These are phyloP conservation scores for Cantharellus cinnabarinus DNA, from an alignment of 768 basidiomycete genomes.

Conservation along the genomic window DNA sequence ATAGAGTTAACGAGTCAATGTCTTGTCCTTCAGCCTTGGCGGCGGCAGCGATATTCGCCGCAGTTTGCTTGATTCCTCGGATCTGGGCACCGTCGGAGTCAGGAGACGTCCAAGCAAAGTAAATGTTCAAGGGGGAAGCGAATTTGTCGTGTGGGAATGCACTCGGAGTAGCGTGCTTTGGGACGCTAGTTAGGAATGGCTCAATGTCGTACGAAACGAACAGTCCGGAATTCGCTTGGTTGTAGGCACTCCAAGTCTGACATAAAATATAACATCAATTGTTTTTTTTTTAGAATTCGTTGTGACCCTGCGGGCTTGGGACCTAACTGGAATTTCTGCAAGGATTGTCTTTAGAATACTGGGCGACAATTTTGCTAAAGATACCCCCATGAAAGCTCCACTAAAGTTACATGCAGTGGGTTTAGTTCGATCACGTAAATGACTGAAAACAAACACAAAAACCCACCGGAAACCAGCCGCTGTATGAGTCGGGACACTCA, in stretches of 20 bases:
- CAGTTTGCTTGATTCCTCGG: neutral
- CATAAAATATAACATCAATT: neutral
- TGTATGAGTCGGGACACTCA: conserved; percentile 13
- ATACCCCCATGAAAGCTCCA: neutral
- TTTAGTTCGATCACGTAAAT: neutral
- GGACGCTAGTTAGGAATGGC: neutral
- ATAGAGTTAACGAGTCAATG: neutral
- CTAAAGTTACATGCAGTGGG: neutral
- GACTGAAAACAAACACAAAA: neutral
- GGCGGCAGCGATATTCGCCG: conserved; percentile 18
- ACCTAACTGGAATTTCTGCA: too few species aligned
- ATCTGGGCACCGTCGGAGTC: neutral
- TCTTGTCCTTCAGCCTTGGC: conserved; percentile 15
- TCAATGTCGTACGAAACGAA: neutral
- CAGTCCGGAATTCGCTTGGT: neutral
- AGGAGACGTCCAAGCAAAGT: neutral
- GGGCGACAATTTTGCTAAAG: neutral
- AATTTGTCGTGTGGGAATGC: neutral
- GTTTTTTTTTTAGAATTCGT: neutral
- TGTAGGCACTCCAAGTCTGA: too few species aligned
- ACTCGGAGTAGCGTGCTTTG: neutral
- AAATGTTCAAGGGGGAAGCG: neutral
- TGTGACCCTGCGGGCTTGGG: neutral
- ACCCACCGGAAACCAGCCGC: neutral
- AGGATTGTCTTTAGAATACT: neutral